These are phyloP conservation scores for Iodosphaeria phyllophila DNA, from an alignment of 2,329 filamentous ascomycete species.

Conservation along the genomic window DNA sequence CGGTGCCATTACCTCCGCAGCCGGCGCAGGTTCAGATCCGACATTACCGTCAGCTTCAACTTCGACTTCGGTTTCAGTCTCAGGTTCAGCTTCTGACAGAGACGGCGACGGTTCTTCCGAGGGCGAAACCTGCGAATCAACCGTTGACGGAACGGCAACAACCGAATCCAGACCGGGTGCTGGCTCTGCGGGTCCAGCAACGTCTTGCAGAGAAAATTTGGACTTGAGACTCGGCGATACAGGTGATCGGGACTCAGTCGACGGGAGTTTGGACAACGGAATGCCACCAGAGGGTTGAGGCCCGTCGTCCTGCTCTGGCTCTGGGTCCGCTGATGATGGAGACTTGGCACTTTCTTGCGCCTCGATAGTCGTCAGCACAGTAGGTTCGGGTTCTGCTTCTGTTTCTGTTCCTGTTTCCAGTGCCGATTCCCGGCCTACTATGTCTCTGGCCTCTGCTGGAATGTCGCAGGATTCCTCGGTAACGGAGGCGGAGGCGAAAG, in stretches of 20 bases:
- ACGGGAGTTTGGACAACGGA: conserved; percentile 11
- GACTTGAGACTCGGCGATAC: conserved; percentile 18
- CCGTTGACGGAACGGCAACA: conserved; percentile 11
- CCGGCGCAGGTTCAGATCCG: too few species aligned
- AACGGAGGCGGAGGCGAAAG: conserved; percentile 3
- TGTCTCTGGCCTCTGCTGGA: conserved; percentile 3
- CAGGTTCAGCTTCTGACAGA: too few species aligned
- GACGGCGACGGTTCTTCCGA: too few species aligned
- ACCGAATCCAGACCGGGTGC: conserved; percentile 5
- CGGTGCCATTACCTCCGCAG: too few species aligned
- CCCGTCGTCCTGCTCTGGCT: conserved; percentile 4
- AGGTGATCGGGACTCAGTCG: conserved; percentile 9
- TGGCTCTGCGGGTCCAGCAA: conserved; percentile 10
- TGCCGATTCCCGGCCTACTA: conserved; percentile 3
- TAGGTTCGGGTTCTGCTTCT: conserved; percentile 1
- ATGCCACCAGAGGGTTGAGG: conserved; percentile 8
- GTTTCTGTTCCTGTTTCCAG: conserved; percentile 5
- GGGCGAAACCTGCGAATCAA: too few species aligned
- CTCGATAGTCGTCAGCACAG: conserved; percentile 1
- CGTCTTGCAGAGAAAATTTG: conserved; percentile 23
- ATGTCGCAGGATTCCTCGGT: conserved; percentile 9
- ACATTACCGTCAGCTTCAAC: too few species aligned
- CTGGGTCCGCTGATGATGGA: conserved; percentile 3
- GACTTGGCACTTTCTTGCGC: conserved; percentile 1
- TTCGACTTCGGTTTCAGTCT: too few species aligned